Evolutionary conservation across 208 protist species (phyloP).

Genomic region (Spongospora subterranea): DNA sequence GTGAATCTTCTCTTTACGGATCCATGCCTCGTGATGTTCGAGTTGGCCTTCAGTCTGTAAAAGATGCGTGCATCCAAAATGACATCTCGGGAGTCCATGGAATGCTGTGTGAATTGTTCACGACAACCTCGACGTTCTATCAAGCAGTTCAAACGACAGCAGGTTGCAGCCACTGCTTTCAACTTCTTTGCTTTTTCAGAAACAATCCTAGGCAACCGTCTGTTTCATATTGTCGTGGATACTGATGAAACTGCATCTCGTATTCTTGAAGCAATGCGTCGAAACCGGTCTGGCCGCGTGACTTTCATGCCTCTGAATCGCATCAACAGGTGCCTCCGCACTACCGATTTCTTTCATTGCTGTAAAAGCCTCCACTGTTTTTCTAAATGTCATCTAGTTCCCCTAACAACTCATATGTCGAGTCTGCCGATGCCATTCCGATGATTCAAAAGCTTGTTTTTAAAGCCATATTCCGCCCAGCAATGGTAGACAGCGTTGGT

Average conservation of each 20-base stretch:
- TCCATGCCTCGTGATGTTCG: conserved; percentile 46
- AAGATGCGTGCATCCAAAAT: background rate
- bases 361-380: background rate
- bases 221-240: conserved; percentile 98
- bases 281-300: conserved; percentile 85
- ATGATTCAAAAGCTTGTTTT: conserved; percentile 82
- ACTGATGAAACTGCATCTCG: conserved; percentile 86
- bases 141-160: conserved; percentile 91
- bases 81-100: conserved; percentile 84
- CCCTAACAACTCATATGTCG: background rate
- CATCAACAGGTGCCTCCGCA: conserved; percentile 33
- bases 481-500: conserved; percentile 70
- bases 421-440: conserved; percentile 76
- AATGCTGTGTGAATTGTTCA: conserved; percentile 92
- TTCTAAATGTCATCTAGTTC: background rate
- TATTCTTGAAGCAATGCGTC: conserved; percentile 89
- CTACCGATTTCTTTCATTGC: background rate
- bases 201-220: conserved; percentile 65
- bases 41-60: background rate
- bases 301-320: conserved; percentile 96
- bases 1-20: background rate
- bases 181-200: background rate
- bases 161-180: background rate
- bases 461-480: conserved; percentile 79
- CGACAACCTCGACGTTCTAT: conserved; percentile 82